Evolutionary conservation across 2,329 filamentous ascomycete species (phyloP), one percentile per base, ranked within the genome.

Genomic region (Calonectria naviculata): DNA sequence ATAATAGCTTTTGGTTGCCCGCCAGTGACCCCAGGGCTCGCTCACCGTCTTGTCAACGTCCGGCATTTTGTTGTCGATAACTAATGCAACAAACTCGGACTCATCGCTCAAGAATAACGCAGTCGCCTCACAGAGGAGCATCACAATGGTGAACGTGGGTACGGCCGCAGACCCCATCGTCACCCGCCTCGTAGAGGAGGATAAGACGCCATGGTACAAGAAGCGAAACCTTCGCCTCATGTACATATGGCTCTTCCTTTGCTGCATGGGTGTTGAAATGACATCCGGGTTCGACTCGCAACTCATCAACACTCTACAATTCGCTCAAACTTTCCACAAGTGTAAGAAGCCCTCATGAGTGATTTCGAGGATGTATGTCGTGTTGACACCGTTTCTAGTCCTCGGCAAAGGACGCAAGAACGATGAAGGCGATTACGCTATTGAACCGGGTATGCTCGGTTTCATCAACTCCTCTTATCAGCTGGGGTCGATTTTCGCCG

Each of bases 381-480:
- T 41, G 21, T 65, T 76, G 19, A 76, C 49, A 3, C 4, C 10
- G 6, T 7, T 15, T 44, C 17, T 56, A 76, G 74, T 71, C 42
- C 60, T 76, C 10, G 74, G 74, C 4, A 47, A 61, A 0, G 74
- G 76, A 21, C 73, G 75, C 54, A 65, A 31, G 26, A 71, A 80
- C 5, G 68, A n/a, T 0, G 65, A 75, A 0, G 76, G 58, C 4
- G 60, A 78, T 2, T 78, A 56, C 29, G 76, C 72, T 21, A 81
- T 82, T 54, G 78, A 77, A 46, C 80, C 77, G 0, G 78, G 75
- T 63, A 62, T 84, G 63, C 78, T 83, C 4, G 89, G 89, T 3
- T 84, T 90, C 62, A 81, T 90, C 41, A 85, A 86, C 19, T 87
- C 88, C 3, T 87, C 85, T 64, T 91, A 90, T 76, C 87, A 87